phyloP scores from a whole-genome alignment of 2,329 filamentous ascomycete genomes.

The Microthyrium microscopicum region DNA sequence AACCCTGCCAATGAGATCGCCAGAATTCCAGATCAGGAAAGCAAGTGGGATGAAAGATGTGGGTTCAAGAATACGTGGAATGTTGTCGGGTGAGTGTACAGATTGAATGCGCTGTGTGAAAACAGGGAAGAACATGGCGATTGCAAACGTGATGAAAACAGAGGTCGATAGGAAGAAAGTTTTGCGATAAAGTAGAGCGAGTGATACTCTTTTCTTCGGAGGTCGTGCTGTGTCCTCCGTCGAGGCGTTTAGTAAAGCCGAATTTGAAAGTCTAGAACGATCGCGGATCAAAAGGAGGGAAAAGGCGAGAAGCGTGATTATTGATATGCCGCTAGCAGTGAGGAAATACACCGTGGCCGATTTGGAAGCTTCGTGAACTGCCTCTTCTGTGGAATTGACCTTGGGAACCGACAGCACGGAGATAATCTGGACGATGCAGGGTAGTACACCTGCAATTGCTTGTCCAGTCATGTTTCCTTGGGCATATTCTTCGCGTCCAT shows the following conservation, averaged over 20 bases:
- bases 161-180: slow-evolving; percentile 62
- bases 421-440: slow-evolving; percentile 70
- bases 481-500: slow-evolving; percentile 74
- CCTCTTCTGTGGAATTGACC: slow-evolving; percentile 21
- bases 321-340: slow-evolving; percentile 64
- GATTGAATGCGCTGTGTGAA: slow-evolving; percentile 47
- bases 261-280: slow-evolving; percentile 14
- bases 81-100: slow-evolving; percentile 23
- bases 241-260: slow-evolving; percentile 3
- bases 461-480: slow-evolving; percentile 95
- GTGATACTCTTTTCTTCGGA: slow-evolving; percentile 28
- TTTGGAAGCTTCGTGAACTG: slow-evolving; percentile 32
- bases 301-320: slow-evolving; percentile 55
- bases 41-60: slow-evolving; percentile 74
- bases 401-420: slow-evolving; percentile 54
- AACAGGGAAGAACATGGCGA: slow-evolving; percentile 92
- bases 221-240: slow-evolving; percentile 7
- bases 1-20: slow-evolving; percentile 66
- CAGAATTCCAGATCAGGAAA: slow-evolving; percentile 86
- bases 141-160: slow-evolving; percentile 62
- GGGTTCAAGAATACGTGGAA: slow-evolving; percentile 47
- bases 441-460: slow-evolving; percentile 78
- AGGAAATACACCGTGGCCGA: slow-evolving; percentile 86
- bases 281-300: slow-evolving; percentile 50
- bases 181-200: slow-evolving; percentile 56